A percentile compares a stretch with the other conserved stretches of the same genome.
Evolutionary conservation across 1,139 yeast species (phyloP).

Genomic region (Debaryomyces sp.): DNA sequence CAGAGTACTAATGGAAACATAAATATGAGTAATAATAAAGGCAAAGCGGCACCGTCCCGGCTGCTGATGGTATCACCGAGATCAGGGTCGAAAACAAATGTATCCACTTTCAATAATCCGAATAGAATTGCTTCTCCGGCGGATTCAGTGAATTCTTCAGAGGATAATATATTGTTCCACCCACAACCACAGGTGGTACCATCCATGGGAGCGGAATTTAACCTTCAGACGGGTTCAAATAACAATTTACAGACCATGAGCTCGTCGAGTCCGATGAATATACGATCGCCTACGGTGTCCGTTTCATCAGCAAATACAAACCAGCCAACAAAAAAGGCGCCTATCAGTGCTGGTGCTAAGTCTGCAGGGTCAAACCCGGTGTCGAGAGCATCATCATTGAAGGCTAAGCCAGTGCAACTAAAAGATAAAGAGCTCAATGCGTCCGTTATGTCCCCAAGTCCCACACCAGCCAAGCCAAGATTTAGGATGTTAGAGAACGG

Average conservation of each 20-base stretch:
- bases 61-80: slow-evolving; percentile 20
- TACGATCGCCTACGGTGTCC: slow-evolving; percentile 15
- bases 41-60: background rate
- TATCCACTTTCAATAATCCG: slow-evolving; percentile 10
- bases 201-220: slow-evolving; percentile 5
- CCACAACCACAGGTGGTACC: slow-evolving; percentile 9
- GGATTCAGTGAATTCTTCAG: slow-evolving; percentile 14
- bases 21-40: background rate
- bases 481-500: slow-evolving; percentile 65
- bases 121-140: slow-evolving; percentile 15
- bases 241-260: slow-evolving; percentile 7
- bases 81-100: slow-evolving; percentile 16
- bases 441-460: slow-evolving; percentile 10
- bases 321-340: slow-evolving; percentile 6
- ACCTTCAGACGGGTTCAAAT: slow-evolving; percentile 1
- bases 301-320: slow-evolving; percentile 18
- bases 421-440: slow-evolving; percentile 11
- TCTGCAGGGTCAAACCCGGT: slow-evolving; percentile 14
- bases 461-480: slow-evolving; percentile 35
- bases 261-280: slow-evolving; percentile 7
- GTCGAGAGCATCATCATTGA: slow-evolving; percentile 15
- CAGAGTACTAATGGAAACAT: background rate
- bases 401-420: slow-evolving; percentile 5
- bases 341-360: slow-evolving; percentile 1
- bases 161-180: slow-evolving; percentile 7